These are phyloP conservation scores for Mortierella sp. DNA, from an alignment of 371 early-diverging fungal genomes.

Conservation along the genomic window DNA sequence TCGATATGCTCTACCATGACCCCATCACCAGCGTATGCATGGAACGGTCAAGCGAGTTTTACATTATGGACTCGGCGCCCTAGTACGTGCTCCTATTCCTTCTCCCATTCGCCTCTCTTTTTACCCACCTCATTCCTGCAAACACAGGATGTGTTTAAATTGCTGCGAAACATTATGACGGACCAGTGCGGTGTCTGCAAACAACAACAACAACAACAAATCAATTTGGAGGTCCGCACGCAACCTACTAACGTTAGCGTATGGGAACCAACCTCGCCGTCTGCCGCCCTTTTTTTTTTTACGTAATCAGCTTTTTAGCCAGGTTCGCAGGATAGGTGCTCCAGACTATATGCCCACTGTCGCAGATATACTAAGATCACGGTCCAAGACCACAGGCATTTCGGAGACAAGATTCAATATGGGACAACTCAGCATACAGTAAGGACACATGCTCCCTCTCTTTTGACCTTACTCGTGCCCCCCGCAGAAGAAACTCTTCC, in stretches of 20 bases:
- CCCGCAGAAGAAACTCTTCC: neutral
- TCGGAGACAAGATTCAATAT: conserved; percentile 70
- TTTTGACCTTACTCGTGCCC: neutral
- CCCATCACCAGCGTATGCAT: conserved; percentile 61
- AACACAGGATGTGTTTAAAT: no score
- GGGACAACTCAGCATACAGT: conserved; percentile 69
- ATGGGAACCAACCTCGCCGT: no score
- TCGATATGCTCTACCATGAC: conserved; percentile 75
- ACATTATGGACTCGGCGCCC: conserved; percentile 81
- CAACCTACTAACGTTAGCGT: no score
- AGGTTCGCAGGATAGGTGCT: conserved; percentile 60
- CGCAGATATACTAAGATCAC: conserved; percentile 78
- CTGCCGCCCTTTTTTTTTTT: neutral
- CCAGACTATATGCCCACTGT: conserved; percentile 63
- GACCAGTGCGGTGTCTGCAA: no score
- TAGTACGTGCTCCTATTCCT: conserved; percentile 59
- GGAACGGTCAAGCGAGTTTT: conserved; percentile 73
- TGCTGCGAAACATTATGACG: no score
- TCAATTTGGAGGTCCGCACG: neutral
- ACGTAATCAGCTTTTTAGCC: conserved; percentile 49
- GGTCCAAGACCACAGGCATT: conserved; percentile 85
- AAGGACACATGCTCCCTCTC: conserved; percentile 17
- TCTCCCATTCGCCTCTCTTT: no score
- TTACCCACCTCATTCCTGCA: no score
- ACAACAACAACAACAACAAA: neutral